These are phyloP conservation scores for Mrakia frigida DNA, from an alignment of 768 basidiomycete genomes.

Conservation along the genomic window DNA sequence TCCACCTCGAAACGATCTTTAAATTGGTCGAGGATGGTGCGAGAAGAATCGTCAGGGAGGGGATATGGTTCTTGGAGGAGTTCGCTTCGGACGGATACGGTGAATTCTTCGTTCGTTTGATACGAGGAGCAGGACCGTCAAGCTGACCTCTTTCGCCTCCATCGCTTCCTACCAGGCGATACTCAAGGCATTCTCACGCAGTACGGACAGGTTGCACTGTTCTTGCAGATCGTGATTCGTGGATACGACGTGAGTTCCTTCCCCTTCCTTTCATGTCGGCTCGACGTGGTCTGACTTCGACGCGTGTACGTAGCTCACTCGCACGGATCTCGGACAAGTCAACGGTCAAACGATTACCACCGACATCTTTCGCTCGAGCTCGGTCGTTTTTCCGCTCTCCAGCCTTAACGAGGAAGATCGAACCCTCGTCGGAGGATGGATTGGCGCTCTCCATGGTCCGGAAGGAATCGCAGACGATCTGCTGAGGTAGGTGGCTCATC, in stretches of 20 bases:
- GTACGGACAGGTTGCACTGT: constrained; percentile 6
- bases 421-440: background rate
- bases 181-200: background rate
- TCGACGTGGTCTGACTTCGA: too few relatives aligned
- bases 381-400: background rate
- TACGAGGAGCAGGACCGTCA: background rate
- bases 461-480: constrained; percentile 16
- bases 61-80: background rate
- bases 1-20: constrained; percentile 4
- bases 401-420: background rate
- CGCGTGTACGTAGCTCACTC: background rate
- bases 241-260: background rate
- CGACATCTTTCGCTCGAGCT: background rate
- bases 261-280: background rate
- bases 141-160: background rate
- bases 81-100: background rate
- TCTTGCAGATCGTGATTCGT: background rate
- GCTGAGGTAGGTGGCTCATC: background rate
- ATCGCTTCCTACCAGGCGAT: background rate
- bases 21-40: background rate
- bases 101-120: background rate
- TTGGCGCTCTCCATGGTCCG: background rate
- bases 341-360: background rate
- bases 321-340: background rate
- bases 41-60: background rate